phyloP scores from a whole-genome alignment of 345 rosid species.

The Aethionema arabicum region DNA sequence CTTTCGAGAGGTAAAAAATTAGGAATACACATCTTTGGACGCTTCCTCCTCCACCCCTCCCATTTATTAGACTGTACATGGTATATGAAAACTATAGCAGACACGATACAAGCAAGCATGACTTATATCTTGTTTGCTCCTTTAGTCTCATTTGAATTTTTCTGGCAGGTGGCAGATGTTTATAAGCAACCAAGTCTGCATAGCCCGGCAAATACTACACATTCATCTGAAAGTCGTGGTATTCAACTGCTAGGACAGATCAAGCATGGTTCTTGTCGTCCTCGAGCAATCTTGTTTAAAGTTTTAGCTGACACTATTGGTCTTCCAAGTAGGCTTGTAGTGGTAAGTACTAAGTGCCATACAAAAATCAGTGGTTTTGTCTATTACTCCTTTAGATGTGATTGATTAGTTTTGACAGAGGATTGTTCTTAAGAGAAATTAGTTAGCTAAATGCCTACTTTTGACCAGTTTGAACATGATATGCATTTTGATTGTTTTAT shows the following conservation, averaged over 20 bases:
- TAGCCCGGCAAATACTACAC: slow-evolving; percentile 77
- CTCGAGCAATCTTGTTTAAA: slow-evolving; percentile 92
- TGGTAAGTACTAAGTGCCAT: slow-evolving; percentile 58
- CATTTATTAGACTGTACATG: slow-evolving; percentile 18
- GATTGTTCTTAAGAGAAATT: slow-evolving; percentile 9
- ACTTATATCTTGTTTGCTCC: slow-evolving; percentile 19
- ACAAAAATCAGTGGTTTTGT: slow-evolving; percentile 13
- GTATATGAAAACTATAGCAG: slow-evolving; percentile 11
- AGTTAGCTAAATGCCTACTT: slow-evolving; percentile 17
- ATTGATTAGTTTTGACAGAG: slow-evolving; percentile 21
- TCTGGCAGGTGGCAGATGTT: slow-evolving; percentile 77
- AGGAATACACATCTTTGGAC: slow-evolving; percentile 12
- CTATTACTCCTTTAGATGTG: slow-evolving; percentile 15
- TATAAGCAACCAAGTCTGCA: slow-evolving; percentile 72
- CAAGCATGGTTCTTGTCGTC: slow-evolving; percentile 85
- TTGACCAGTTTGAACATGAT: slow-evolving; percentile 14
- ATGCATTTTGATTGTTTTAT: slow-evolving; percentile 16
- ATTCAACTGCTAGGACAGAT: slow-evolving; percentile 94
- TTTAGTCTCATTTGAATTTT: slow-evolving; percentile 9
- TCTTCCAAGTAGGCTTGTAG: slow-evolving; percentile 85
- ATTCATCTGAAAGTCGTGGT: slow-evolving; percentile 63
- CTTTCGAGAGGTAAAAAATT: slow-evolving; percentile 9
- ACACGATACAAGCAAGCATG: slow-evolving; percentile 18
- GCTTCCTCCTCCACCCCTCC: slow-evolving; percentile 12
- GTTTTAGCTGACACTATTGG: slow-evolving; percentile 94